phyloP scores from a whole-genome alignment of 331 rosid species.

The Rhamnella rubrinervis region DNA sequence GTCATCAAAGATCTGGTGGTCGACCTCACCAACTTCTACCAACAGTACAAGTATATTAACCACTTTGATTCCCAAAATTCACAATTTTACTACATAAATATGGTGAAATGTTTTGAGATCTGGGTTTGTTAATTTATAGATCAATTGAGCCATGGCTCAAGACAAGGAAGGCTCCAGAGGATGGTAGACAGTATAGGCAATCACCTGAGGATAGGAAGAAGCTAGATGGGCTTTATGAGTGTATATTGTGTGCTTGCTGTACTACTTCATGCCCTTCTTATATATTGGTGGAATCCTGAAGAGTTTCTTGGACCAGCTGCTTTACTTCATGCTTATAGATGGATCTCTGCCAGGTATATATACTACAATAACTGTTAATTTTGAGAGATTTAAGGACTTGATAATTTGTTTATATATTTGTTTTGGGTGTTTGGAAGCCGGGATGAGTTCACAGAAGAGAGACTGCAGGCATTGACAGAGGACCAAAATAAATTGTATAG shows the following conservation, averaged over 20 bases:
- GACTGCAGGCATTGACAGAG: slow-evolving; percentile 36
- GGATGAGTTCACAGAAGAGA: slow-evolving; percentile 24
- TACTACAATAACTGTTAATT: background rate
- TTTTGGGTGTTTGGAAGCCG: slow-evolving; percentile 18
- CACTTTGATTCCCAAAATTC: too few relatives aligned
- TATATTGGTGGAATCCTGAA: slow-evolving; percentile 57
- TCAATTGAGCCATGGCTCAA: slow-evolving; percentile 48
- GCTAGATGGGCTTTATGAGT: slow-evolving; percentile 40
- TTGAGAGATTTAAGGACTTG: too few relatives aligned
- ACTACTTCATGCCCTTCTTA: slow-evolving; percentile 41
- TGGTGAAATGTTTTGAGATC: background rate
- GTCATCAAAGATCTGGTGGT: slow-evolving; percentile 41
- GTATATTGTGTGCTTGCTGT: slow-evolving; percentile 49
- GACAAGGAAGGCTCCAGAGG: slow-evolving; percentile 23
- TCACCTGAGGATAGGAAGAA: slow-evolving; percentile 36
- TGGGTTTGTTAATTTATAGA: slow-evolving; percentile 6
- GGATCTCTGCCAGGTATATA: slow-evolving; percentile 31
- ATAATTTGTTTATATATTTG: background rate
- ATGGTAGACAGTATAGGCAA: slow-evolving; percentile 33
- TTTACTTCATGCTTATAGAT: slow-evolving; percentile 38
- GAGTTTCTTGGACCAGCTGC: slow-evolving; percentile 42
- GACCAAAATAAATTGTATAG: slow-evolving; percentile 26
- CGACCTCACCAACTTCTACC: slow-evolving; percentile 47
- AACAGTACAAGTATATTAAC: slow-evolving; percentile 33
- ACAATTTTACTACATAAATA: background rate